Percentiles rank a stretch among this genome's conserved stretches.
Conservation (phyloP, 805 yeast species). For the Candida rishiriensis region DNA sequence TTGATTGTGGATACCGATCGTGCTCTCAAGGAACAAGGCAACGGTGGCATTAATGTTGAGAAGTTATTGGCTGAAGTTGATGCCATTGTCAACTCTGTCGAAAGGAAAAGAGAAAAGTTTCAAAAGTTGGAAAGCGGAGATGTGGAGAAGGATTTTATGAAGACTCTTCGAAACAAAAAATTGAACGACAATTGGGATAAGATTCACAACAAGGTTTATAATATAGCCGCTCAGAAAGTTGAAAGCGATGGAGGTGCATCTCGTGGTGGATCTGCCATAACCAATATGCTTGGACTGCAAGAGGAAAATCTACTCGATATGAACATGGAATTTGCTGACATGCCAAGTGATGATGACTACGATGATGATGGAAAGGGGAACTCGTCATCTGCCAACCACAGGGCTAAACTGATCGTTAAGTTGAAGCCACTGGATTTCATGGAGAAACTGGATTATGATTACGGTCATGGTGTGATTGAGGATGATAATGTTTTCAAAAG, state of each 20-base stretch:
- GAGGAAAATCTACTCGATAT: conserved; percentile 41
- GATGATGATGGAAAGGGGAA: not conserved
- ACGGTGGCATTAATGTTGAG: conserved; percentile 27
- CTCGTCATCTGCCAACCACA: no score
- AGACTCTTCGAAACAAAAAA: conserved; percentile 21
- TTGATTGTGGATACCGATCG: conserved; percentile 20
- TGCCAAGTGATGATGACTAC: conserved; percentile 4
- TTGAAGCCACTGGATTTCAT: conserved; percentile 12
- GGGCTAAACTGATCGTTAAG: conserved; percentile 2
- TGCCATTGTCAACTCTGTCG: conserved; percentile 32
- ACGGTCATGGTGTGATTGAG: conserved; percentile 4
- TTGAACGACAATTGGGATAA: conserved; percentile 40
- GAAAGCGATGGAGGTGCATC: conserved; percentile 16
- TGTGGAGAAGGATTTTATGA: conserved; percentile 18
- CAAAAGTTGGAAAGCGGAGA: conserved; percentile 27
- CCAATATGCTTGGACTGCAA: conserved; percentile 33
- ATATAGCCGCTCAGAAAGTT: conserved; percentile 11
- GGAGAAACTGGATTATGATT: conserved; percentile 9
- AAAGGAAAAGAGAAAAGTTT: conserved; percentile 35
- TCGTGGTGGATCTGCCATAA: not conserved
- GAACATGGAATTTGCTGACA: conserved; percentile 29
- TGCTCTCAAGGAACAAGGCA: conserved; percentile 3
- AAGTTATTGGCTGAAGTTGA: conserved; percentile 37
- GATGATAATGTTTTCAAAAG: conserved; percentile 15
- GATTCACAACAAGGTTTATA: conserved; percentile 31